A percentile compares a stretch with the other conserved stretches of the same genome.
phyloP scores from a whole-genome alignment of 2,329 filamentous ascomycete genomes.

The Aspergillus ibericus region DNA sequence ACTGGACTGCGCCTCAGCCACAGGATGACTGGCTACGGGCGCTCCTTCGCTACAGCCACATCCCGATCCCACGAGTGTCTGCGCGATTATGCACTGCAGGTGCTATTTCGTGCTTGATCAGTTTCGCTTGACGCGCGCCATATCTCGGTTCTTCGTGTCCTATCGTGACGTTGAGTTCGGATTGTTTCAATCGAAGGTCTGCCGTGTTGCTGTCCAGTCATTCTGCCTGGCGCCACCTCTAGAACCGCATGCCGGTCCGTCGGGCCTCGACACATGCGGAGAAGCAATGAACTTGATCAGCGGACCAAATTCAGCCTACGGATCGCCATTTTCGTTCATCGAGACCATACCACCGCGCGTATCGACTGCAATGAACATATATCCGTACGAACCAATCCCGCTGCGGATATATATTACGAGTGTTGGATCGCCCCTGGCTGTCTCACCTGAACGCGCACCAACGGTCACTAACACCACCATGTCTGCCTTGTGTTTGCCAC shows the following conservation, averaged over 20 bases:
- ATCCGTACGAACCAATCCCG: background rate
- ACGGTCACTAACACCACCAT: background rate
- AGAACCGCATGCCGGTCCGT: no score
- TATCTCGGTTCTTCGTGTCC: background rate
- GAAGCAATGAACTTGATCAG: background rate
- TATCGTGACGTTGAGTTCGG: background rate
- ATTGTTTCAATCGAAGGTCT: background rate
- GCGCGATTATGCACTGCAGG: background rate
- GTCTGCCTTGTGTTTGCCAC: background rate
- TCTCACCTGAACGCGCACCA: background rate
- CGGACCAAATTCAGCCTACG: background rate
- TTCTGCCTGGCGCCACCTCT: no score
- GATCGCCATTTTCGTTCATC: no score
- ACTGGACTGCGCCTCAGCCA: conserved; percentile 19
- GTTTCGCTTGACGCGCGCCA: background rate
- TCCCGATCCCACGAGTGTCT: conserved; percentile 2
- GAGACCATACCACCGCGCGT: background rate
- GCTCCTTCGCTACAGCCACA: conserved; percentile 11
- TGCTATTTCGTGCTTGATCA: background rate
- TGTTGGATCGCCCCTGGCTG: background rate
- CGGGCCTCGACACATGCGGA: no score
- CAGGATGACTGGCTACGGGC: conserved; percentile 7
- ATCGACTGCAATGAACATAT: no score
- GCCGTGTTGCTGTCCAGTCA: background rate
- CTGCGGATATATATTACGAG: background rate